Evolutionary conservation across 495 filamentous ascomycete genomes (phyloP).

Genomic region (Lentithecium fluviatile): DNA sequence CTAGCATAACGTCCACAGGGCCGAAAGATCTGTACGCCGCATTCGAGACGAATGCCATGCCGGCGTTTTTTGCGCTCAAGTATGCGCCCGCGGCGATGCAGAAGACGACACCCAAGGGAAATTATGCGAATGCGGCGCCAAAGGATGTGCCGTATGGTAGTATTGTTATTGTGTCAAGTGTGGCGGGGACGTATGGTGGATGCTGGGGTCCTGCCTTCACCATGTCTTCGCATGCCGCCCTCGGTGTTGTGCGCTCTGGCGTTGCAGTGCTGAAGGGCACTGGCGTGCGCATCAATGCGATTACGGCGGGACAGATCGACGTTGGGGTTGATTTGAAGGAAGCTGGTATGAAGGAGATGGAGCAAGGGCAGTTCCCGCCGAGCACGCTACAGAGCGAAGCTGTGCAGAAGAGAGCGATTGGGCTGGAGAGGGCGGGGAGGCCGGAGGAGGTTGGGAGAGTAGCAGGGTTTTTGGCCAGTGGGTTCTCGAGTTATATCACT

Average conservation of each 20-base stretch:
- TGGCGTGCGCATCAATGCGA: conserved; percentile 60
- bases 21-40: conserved; percentile 54
- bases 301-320: conserved; percentile 59
- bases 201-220: conserved; percentile 61
- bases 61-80: conserved; percentile 62
- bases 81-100: conserved; percentile 63
- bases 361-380: conserved; percentile 52
- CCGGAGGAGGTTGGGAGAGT: conserved; percentile 59
- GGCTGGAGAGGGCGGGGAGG: conserved; percentile 50
- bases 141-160: conserved; percentile 58
- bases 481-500: conserved; percentile 58
- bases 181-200: conserved; percentile 56
- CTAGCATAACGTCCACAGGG: conserved; percentile 55
- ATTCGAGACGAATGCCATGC: conserved; percentile 58
- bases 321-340: conserved; percentile 55
- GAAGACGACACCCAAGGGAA: conserved; percentile 52
- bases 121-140: conserved; percentile 59
- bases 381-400: conserved; percentile 52
- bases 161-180: conserved; percentile 57
- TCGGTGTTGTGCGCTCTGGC: conserved; percentile 58
- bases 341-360: conserved; percentile 51
- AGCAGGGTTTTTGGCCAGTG: conserved; percentile 57
- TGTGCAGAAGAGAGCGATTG: conserved; percentile 47
- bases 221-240: conserved; percentile 57
- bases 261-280: conserved; percentile 57